Base-by-base conservation (phyloP, 2,329 filamentous ascomycete species). In the Fusarium sp. region DNA sequence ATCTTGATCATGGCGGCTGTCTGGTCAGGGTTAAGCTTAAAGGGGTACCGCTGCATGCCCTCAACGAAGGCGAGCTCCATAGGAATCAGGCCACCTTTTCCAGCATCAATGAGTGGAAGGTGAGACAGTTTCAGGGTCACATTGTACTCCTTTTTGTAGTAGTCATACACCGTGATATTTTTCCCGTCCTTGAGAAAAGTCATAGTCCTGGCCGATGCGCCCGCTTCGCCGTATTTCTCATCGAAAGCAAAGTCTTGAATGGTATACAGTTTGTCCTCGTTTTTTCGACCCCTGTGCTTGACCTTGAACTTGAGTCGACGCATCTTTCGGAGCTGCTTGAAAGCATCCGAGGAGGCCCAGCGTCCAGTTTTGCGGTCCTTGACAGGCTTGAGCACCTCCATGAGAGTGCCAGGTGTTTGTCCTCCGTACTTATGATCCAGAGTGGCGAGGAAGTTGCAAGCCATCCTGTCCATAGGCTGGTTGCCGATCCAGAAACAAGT, bases 1-100 rank as follows among this genome's bases (percentile, higher is more conserved):
- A 95, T 94, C 81, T 93, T 95, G 84, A 99, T 98, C 96, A 99
- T 99, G 10, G 88, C 83, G 0, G 91, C 85, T 0, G 95, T 98
- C 83, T 97, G 86, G 0, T 83, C 79, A 0, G 87, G 85, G 59
- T 87, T 87, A 3, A 93, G 80, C 81, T 92, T 93, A 82, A 85
- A 91, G 0, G 85, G 83, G 72, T 91, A 93, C 0, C 88, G 84
- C 78, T 92, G 91, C 78, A 89, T 86, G 0, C 84, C 80, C 39
- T 84, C 77, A 12, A 91, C 72, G 14, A 82, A 81, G 61, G 88
- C 89, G 7, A 90, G 79, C 73, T 93, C 91, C 82, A 92, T 87
- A 0, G 91, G 91, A 70, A 91, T 91, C 7, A 82, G 80, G 0
- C 86, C 89, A 5, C 80, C 86, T 45, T 86, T 86, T 8, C 84